Base-by-base conservation (phyloP, 345 rosid genomes). In the Melastoma malabathricum region DNA sequence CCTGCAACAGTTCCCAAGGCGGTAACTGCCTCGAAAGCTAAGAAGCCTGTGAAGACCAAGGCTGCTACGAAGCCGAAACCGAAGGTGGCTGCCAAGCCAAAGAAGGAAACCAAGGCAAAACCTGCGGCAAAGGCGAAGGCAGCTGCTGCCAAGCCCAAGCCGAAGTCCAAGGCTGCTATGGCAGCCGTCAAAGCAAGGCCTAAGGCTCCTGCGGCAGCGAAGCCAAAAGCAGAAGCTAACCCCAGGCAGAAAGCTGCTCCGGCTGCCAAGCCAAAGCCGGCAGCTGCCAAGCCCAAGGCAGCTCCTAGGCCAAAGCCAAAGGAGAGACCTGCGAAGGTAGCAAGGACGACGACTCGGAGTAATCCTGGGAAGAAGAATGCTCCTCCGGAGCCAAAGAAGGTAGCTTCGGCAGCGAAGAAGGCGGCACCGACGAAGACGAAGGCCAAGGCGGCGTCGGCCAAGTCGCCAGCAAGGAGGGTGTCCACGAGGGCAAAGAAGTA, bases 341-440 rank as follows among this genome's bases (percentile, higher is more conserved):
- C 83, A 0, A 82, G 84, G 59, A 75, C 95, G 10, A 81, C 94
- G 0, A 64, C 77, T 2, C 72, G 89, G 62, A 77, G 79, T 0
- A 61, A 86, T 39, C 86, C 94, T 0, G 89, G 89, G 52, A 84
- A 65, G 65, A 84, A 54, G 20, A 60, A 34, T 10, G 41, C 41
- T 12, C 12, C 66, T 9, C 70, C 75, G 16, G 23, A 63, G 2
- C 71, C 69, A 13, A 84, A 79, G 77, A 73, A 74, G 60, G 66
- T 2, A 8, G 41, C 69, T 0, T 58, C 67, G 0, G 56, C 73
- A 13, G 68, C 56, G 0, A 63, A 67, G 9, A 76, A 78, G 68
- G 75, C 64, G 44, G 57, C 80, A 1, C 75, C 82, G 13, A 80
- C 75, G 0, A 86, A 78, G 78, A 34, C 41, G 41, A 1, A 9